phyloP scores from a whole-genome alignment of 2,329 filamentous ascomycete genomes.

The Pseudogymnoascus sp. region DNA sequence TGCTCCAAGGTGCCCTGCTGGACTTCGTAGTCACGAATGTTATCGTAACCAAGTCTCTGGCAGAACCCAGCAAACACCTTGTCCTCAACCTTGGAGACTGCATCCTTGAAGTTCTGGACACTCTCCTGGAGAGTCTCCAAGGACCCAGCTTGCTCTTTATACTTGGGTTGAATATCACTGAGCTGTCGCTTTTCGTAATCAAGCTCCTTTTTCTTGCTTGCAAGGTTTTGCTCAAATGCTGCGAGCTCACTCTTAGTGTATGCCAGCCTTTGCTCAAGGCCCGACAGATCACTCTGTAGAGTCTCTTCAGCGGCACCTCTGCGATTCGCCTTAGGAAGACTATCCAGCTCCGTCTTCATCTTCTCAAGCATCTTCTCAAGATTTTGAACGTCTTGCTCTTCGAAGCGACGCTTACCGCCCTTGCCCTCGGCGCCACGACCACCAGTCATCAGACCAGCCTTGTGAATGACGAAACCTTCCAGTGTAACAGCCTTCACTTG shows the following conservation, averaged over 20 bases:
- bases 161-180: slow-evolving; percentile 68
- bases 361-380: slow-evolving; percentile 70
- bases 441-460: slow-evolving; percentile 93
- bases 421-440: slow-evolving; percentile 72
- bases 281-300: slow-evolving; percentile 69
- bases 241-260: slow-evolving; percentile 68
- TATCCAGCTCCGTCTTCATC: slow-evolving; percentile 67
- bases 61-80: slow-evolving; percentile 83
- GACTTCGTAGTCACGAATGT: slow-evolving; percentile 88
- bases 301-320: slow-evolving; percentile 70
- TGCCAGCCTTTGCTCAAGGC: slow-evolving; percentile 67
- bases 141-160: slow-evolving; percentile 60
- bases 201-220: slow-evolving; percentile 76
- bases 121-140: slow-evolving; percentile 54
- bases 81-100: slow-evolving; percentile 78
- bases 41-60: slow-evolving; percentile 72
- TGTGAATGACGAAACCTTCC: slow-evolving; percentile 92
- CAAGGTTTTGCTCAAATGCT: slow-evolving; percentile 72
- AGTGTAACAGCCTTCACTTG: slow-evolving; percentile 92
- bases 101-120: slow-evolving; percentile 48
- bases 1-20: slow-evolving; percentile 90
- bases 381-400: slow-evolving; percentile 82
- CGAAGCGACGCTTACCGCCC: slow-evolving; percentile 72
- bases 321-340: slow-evolving; percentile 70
- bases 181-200: slow-evolving; percentile 66